A percentile compares a stretch with the other conserved stretches of the same genome.
Conservation (phyloP, 2,329 filamentous ascomycete species). For the Xylaria sp. region DNA sequence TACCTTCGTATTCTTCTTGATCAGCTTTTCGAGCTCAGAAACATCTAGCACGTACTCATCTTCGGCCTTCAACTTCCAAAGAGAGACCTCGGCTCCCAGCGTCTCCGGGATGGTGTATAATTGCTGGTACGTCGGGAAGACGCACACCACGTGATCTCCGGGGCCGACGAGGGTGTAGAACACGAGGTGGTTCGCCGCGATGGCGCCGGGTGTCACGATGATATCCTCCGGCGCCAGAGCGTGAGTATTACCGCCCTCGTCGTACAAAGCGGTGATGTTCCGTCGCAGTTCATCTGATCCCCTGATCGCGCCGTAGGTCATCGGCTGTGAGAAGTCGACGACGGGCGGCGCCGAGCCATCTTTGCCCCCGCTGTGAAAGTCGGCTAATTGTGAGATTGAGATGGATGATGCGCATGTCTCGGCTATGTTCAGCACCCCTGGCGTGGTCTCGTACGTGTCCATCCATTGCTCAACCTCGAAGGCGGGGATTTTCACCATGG, state of each 20-base stretch:
- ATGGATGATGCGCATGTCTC: constrained; percentile 83
- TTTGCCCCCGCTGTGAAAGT: constrained; percentile 59
- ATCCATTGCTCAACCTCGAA: constrained; percentile 81
- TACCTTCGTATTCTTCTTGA: constrained; percentile 77
- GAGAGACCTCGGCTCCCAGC: constrained; percentile 78
- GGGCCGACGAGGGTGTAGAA: constrained; percentile 77
- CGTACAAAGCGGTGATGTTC: constrained; percentile 70
- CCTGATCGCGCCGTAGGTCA: constrained; percentile 79
- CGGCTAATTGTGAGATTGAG: constrained; percentile 73
- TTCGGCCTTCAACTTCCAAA: constrained; percentile 76
- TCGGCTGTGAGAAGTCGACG: constrained; percentile 63
- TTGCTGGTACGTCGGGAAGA: constrained; percentile 89
- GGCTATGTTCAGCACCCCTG: constrained; percentile 73
- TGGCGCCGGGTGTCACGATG: constrained; percentile 81
- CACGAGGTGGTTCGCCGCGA: constrained; percentile 83
- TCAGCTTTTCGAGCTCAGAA: constrained; percentile 70
- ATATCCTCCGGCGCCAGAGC: constrained; percentile 66
- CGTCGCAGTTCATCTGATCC: constrained; percentile 71
- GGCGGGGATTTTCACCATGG: constrained; percentile 66
- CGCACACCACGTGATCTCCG: constrained; percentile 85
- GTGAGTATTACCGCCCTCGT: constrained; percentile 50
- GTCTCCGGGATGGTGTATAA: constrained; percentile 79
- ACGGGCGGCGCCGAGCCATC: constrained; percentile 45
- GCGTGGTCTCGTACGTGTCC: constrained; percentile 67
- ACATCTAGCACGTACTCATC: constrained; percentile 75